phyloP scores from a whole-genome alignment of 768 basidiomycete genomes.

The Pleurotus eryngii region DNA sequence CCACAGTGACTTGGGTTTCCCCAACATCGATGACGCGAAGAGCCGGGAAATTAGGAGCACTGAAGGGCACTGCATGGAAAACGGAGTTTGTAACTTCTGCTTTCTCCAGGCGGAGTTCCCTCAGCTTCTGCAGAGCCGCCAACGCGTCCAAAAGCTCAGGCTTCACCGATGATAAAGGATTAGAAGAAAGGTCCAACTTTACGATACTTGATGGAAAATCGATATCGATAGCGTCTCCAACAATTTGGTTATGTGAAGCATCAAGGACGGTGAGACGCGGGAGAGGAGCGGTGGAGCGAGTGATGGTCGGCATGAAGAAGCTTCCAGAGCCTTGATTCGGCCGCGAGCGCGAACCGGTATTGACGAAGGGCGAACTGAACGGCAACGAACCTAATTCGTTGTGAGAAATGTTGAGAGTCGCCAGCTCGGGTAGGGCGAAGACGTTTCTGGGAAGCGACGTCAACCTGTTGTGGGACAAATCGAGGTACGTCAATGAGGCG shows the following conservation, averaged over 20 bases:
- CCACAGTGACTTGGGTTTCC: constrained; percentile 55
- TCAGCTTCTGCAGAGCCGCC: constrained; percentile 46
- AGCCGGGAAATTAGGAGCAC: constrained; percentile 39
- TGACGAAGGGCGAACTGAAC: constrained; percentile 56
- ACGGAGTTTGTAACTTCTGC: constrained; percentile 61
- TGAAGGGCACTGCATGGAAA: constrained; percentile 41
- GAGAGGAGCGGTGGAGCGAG: constrained; percentile 59
- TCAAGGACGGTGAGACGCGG: constrained; percentile 65
- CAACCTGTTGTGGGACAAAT: constrained; percentile 73
- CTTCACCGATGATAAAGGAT: constrained; percentile 51
- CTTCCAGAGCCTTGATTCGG: constrained; percentile 33
- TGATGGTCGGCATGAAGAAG: constrained; percentile 64
- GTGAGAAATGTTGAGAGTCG: constrained; percentile 66
- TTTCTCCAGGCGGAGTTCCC: constrained; percentile 53
- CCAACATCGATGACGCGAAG: constrained; percentile 62
- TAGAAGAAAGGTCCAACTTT: constrained; percentile 63
- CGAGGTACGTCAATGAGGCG: constrained; percentile 59
- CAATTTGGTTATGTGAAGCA: constrained; percentile 64
- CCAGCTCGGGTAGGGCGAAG: constrained; percentile 66
- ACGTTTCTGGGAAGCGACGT: constrained; percentile 58
- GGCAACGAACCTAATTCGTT: constrained; percentile 61
- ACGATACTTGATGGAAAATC: constrained; percentile 49
- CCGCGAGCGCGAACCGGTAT: constrained; percentile 3
- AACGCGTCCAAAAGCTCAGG: constrained; percentile 44
- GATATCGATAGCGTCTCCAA: constrained; percentile 50